Base-by-base conservation (phyloP, 495 filamentous ascomycete species). In the Neurospora terricola region DNA sequence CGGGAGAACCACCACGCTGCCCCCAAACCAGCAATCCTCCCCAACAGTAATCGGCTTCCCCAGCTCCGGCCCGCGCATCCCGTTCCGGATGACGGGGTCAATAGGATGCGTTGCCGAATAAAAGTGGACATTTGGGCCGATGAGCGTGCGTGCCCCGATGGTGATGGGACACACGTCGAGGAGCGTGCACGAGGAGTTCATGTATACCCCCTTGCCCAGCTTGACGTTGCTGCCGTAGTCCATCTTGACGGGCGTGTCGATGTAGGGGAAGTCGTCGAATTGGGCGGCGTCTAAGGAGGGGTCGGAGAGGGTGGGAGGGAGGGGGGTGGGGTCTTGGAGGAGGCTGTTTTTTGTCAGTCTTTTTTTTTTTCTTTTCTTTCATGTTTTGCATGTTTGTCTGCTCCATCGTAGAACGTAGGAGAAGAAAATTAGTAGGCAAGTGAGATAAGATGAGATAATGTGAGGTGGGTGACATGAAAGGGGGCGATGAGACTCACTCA, bases 11-110 rank as follows among this genome's bases (percentile, higher is more conserved):
- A 86, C 87, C 10, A 91, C 93, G 78, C 91, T 91, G 0, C 94
- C 94, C 0, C 92, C 93, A 36, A 98, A 79, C 94, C 94, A 98
- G 75, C 93, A 96, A 80, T 97, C 94, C 76, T 96, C 92, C 0
- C 90, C 93, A 72, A 97, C 89, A 16, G 82, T 85, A 75, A 98
- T 92, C 21, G 92, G 90, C 72, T 87, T 89, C 1, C 94, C 94
- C 34, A 82, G 76, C 81, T 97, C 94, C 0, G 94, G 92, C 0
- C 93, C 94, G 48, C 87, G 78, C 2, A 86, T 89, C 0, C 94
- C 93, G 77, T 94, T 91, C 11, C 93, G 86, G 14, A 93, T 72
- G 0, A 84, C 84, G 2, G 92, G 93, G 74, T 95, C 91, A 4
- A 93, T 82, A 1, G 93, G 93, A 80, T 98, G 94, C 0, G 88